Conservation (phyloP, 805 yeast genomes). For the Yarrowia bubula region DNA sequence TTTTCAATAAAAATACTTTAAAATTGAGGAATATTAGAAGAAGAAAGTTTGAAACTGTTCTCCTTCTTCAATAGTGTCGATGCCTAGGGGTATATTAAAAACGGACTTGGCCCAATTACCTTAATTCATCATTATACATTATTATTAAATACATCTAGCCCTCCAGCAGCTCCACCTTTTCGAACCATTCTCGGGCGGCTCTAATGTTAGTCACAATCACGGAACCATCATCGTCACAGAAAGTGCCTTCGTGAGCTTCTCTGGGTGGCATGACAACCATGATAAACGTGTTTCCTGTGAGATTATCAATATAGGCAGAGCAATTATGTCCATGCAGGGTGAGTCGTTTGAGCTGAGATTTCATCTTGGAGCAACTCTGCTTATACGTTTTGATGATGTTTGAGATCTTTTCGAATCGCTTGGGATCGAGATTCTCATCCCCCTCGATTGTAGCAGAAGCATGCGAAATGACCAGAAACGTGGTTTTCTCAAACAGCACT, state of each 20-base stretch:
- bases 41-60: too few relatives aligned
- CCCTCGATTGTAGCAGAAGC: slow-evolving; percentile 32
- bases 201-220: slow-evolving; percentile 42
- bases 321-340: slow-evolving; percentile 57
- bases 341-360: slow-evolving; percentile 78
- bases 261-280: slow-evolving; percentile 44
- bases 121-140: background rate
- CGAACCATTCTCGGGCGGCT: slow-evolving; percentile 42
- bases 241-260: slow-evolving; percentile 32
- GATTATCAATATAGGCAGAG: slow-evolving; percentile 43
- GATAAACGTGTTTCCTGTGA: slow-evolving; percentile 46
- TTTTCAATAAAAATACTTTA: too few relatives aligned
- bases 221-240: slow-evolving; percentile 35
- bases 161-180: slow-evolving; percentile 38
- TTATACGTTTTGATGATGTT: slow-evolving; percentile 92
- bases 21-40: too few relatives aligned
- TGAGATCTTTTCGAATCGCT: slow-evolving; percentile 89
- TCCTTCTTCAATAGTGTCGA: too few relatives aligned
- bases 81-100: too few relatives aligned
- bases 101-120: too few relatives aligned
- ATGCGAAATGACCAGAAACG: slow-evolving; percentile 75
- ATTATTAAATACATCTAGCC: background rate
- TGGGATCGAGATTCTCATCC: slow-evolving; percentile 62
- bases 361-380: slow-evolving; percentile 82
- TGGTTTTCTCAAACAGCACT: slow-evolving; percentile 87